These are phyloP conservation scores for Trichothecium sympodiale DNA, from an alignment of 2,329 filamentous ascomycete species.

Conservation along the genomic window DNA sequence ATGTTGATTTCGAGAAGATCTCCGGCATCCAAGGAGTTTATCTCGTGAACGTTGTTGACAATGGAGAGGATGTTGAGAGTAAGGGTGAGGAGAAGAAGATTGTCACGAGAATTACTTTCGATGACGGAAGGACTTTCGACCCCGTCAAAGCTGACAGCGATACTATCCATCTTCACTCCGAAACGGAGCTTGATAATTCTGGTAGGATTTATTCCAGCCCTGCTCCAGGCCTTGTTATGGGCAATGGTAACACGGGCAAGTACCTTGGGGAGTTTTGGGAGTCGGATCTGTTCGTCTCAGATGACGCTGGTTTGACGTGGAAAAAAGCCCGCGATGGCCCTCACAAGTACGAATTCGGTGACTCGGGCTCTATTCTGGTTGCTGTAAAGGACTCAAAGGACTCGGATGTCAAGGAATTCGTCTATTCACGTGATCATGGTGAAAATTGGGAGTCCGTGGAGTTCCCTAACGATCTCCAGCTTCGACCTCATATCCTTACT, in stretches of 20 bases:
- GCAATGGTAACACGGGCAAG: slow-evolving; percentile 79
- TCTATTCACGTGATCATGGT: slow-evolving; percentile 83
- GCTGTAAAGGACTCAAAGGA: slow-evolving; percentile 66
- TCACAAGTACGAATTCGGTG: slow-evolving; percentile 94
- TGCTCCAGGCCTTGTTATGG: slow-evolving; percentile 89
- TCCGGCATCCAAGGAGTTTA: slow-evolving; percentile 86
- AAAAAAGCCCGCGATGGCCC: slow-evolving; percentile 61
- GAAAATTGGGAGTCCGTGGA: slow-evolving; percentile 67
- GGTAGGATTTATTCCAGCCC: slow-evolving; percentile 89
- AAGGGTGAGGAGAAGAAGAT: slow-evolving; percentile 52
- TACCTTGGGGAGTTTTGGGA: slow-evolving; percentile 59
- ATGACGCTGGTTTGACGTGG: slow-evolving; percentile 86
- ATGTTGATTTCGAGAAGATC: slow-evolving; percentile 93
- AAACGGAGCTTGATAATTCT: slow-evolving; percentile 72
- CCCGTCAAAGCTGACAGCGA: slow-evolving; percentile 56
- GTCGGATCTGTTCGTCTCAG: slow-evolving; percentile 76
- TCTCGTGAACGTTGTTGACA: slow-evolving; percentile 79
- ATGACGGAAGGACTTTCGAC: slow-evolving; percentile 83
- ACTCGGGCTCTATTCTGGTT: slow-evolving; percentile 79
- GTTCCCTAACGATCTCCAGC: slow-evolving; percentile 53
- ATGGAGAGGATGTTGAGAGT: slow-evolving; percentile 63
- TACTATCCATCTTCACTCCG: slow-evolving; percentile 78
- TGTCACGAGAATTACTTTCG: slow-evolving; percentile 79
- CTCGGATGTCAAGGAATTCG: slow-evolving; percentile 44
- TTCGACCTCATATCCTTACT: slow-evolving; percentile 65